phyloP scores from a whole-genome alignment of 805 yeast species.

The Candida stauntonica region DNA sequence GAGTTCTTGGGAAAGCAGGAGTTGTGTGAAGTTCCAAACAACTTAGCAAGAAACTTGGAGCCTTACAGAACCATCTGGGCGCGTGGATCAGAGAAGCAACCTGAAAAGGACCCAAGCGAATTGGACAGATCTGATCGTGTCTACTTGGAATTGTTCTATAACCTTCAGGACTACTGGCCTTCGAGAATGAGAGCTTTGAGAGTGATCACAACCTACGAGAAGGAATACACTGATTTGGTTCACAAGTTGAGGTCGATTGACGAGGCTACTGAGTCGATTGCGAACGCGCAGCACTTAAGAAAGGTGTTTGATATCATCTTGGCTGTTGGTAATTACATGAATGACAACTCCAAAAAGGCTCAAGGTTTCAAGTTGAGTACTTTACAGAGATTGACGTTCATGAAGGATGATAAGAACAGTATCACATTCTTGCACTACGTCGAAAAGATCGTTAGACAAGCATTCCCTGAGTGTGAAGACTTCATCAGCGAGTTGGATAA shows the following conservation, averaged over 20 bases:
- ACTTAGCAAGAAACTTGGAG: conserved; percentile 49
- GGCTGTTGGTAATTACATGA: conserved; percentile 77
- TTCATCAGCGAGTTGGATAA: conserved; percentile 58
- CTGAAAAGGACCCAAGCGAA: conserved; percentile 51
- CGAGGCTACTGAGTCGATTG: conserved; percentile 50
- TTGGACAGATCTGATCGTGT: conserved; percentile 69
- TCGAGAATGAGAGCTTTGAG: conserved; percentile 62
- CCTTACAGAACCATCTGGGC: conserved; percentile 57
- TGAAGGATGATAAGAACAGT: conserved; percentile 62
- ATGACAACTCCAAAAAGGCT: conserved; percentile 62
- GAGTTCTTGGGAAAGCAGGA: conserved; percentile 72
- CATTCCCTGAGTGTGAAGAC: conserved; percentile 58
- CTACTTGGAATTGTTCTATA: conserved; percentile 62
- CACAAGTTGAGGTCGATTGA: conserved; percentile 54
- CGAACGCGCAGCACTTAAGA: conserved; percentile 48
- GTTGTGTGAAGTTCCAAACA: conserved; percentile 53
- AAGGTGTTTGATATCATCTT: conserved; percentile 61
- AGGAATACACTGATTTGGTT: conserved; percentile 60
- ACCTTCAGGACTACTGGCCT: conserved; percentile 67
- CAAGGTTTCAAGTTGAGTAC: conserved; percentile 69
- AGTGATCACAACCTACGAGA: conserved; percentile 51
- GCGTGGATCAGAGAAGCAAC: conserved; percentile 31
- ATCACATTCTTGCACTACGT: conserved; percentile 72
- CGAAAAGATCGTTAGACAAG: conserved; percentile 59
- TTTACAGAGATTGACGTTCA: conserved; percentile 61